Conservation (phyloP, 2,329 filamentous ascomycete species). For the Aspergillus aculeatinus region DNA sequence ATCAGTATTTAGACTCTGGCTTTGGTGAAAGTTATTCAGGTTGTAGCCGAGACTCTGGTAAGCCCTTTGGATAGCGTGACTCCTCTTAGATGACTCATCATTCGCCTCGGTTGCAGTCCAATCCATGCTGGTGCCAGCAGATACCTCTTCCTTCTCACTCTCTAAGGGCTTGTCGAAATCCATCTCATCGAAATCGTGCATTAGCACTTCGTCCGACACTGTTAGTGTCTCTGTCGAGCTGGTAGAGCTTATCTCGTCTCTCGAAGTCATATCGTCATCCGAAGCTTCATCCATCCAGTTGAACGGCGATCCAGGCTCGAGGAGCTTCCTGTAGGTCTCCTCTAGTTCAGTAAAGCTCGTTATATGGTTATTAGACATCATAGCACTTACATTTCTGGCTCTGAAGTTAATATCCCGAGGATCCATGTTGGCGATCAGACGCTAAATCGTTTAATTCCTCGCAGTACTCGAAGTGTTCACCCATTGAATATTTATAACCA, state of each 20-base stretch:
- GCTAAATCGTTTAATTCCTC: background rate
- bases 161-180: background rate
- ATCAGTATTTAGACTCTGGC: too few relatives aligned
- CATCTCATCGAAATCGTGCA: background rate
- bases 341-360: background rate
- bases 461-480: background rate
- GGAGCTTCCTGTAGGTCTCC: background rate
- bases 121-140: too few relatives aligned
- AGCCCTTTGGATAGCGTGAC: too few relatives aligned
- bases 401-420: background rate
- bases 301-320: background rate
- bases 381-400: background rate
- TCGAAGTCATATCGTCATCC: background rate
- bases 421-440: background rate
- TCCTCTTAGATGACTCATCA: too few relatives aligned
- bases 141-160: too few relatives aligned
- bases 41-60: too few relatives aligned
- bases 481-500: background rate
- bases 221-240: background rate
- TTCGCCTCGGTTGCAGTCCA: too few relatives aligned
- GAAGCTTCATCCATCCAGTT: background rate
- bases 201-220: background rate
- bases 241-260: background rate
- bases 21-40: too few relatives aligned
- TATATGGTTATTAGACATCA: background rate